phyloP scores from a whole-genome alignment of 2,329 filamentous ascomycete genomes.

The Orbilia javanica region DNA sequence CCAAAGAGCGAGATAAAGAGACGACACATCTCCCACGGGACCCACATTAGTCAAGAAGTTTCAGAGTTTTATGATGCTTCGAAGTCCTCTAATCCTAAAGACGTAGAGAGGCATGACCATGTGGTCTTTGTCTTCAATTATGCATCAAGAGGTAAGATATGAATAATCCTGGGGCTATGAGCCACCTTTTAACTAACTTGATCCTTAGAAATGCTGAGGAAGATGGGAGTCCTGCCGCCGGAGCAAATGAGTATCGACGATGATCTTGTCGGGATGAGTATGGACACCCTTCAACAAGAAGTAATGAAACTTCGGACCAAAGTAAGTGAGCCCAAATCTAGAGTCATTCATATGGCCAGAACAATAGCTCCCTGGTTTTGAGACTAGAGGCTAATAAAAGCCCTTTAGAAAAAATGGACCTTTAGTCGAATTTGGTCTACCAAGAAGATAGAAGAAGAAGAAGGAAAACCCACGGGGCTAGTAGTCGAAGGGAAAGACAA shows the following conservation, averaged over 20 bases:
- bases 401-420: too few relatives aligned
- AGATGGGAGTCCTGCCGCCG: conserved; percentile 2
- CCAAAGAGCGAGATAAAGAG: neutral
- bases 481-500: too few relatives aligned
- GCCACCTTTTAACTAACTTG: neutral
- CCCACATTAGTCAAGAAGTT: neutral
- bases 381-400: too few relatives aligned
- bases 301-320: conserved; percentile 25
- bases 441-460: too few relatives aligned
- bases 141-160: conserved; percentile 27
- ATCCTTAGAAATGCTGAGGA: conserved; percentile 17
- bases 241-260: conserved; percentile 12
- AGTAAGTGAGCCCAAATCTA: conserved; percentile 6
- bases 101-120: conserved; percentile 4
- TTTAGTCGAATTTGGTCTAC: too few relatives aligned
- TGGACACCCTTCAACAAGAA: conserved; percentile 23
- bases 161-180: neutral
- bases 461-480: too few relatives aligned
- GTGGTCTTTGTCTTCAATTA: conserved; percentile 20
- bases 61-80: neutral
- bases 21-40: conserved; percentile 19
- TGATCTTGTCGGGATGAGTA: conserved; percentile 31
- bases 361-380: too few relatives aligned
- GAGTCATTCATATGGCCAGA: too few relatives aligned
- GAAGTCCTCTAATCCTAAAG: neutral